Evolutionary conservation across 176 grass and related monocot species (phyloP), one percentile per base, ranked within the genome.

Genomic region (Phoenix roebelenii): DNA sequence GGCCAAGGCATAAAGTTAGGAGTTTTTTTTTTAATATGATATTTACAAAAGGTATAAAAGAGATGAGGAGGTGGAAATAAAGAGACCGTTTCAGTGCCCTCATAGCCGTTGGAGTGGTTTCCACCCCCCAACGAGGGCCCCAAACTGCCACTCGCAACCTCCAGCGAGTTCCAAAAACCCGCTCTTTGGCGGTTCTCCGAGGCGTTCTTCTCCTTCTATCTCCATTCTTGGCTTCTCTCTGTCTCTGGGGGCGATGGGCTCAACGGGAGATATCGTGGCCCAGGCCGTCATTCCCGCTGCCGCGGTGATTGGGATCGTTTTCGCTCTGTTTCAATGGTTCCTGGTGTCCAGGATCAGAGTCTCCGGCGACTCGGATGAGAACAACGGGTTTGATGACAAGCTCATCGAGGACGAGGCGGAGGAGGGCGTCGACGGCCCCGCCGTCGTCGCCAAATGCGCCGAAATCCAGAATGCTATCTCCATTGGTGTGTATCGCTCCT

Each of bases 391-490:
- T 30, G 61, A 65, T 49, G 30, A 29, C 9, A 7, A 28, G 0
- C 58, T 57, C 51, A 66, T 50, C 10, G 77, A 81, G 50, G 72
- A 61, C 16, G 39, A 35, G 0, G 71, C 59, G 18, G 82, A 76
- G 14, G 82, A 73, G n/a, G 80, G 59, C 20, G 72, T 73, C 18
- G 76, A 67, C 14, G 65, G 55, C 35, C 56, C 61, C 3, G 4
- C 18, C 32, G 68, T 68, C 53, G 69, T 75, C 69, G 49, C 68
- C 26, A 79, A 79, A 68, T 92, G 88, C 64, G 65, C 73, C 0
- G 83, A 92, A 79, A 92, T 92, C 65, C 88, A 92, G 67, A 63
- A 49, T 7, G 88, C 83, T 14, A 92, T 92, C 71, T 75, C 83
- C 10, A 22, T 80, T 16, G 83, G 88, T 73, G 53, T 64, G 83